Evolutionary conservation across 331 rosid genomes (phyloP), one percentile per base, ranked within the genome.

Genomic region (Telfairia occidentalis): DNA sequence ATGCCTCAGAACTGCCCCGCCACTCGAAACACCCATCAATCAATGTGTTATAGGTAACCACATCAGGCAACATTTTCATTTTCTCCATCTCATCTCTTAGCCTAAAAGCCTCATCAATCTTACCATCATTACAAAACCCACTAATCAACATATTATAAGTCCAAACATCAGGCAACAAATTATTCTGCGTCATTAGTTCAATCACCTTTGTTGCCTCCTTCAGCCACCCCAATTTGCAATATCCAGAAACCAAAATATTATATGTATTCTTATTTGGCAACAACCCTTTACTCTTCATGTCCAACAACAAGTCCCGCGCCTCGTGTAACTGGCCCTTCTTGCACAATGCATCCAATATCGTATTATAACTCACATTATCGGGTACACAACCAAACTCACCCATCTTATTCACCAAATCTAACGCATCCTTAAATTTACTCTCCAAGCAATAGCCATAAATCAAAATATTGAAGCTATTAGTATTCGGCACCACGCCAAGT

Each of bases 11-110:
- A 21, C 81, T 74, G 7, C 79, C 85, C 19, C 75, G 77, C 81
- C 81, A 76, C 71, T 76, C 74, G 60, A 89, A 91, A 80, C 84
- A 84, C 76, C 88, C 92, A 77, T 94, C 85, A 60, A 94, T 79
- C 88, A 94, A 78, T 7, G 96, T 94, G 82, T 94, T 94, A 83
- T 89, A 94, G 0, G 96, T 94, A 76, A 94, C 89, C 81, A 80
- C 88, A 83, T 94, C 96, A 0, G 95, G 92, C 32, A 77, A 40
- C 78, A 88, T 46, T 65, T 81, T 88, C 79, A 87, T 81, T 60
- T 48, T 82, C 81, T 79, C 91, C 98, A 94, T 94, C 80, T 87
- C 87, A 61, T 79, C 86, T 78, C 87, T 84, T 46, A 94, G 75
- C 83, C 86, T 78, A 71, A 87, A 37, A 7, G 98, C 96, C 43